Evolutionary conservation across 306 rosid genomes (phyloP).

Genomic region (Pyrus communis): DNA sequence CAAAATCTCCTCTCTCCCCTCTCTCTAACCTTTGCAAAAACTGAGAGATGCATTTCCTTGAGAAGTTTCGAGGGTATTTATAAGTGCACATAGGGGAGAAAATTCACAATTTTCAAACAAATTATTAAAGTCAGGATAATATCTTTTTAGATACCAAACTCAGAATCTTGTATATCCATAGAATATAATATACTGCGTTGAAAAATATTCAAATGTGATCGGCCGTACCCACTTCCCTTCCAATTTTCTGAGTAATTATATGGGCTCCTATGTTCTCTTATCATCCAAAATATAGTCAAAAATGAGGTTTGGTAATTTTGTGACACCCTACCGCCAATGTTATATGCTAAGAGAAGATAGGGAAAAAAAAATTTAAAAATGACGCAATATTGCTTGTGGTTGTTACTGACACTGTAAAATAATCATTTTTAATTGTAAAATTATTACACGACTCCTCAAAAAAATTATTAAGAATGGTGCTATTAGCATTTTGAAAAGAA

Average conservation of each 20-base stretch:
- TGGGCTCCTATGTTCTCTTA: not conserved
- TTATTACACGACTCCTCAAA: too few relatives aligned
- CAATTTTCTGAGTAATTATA: not conserved
- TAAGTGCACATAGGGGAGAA: not conserved
- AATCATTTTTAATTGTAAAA: too few relatives aligned
- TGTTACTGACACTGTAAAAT: too few relatives aligned
- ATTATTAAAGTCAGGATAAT: not conserved
- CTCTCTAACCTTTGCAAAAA: too few relatives aligned
- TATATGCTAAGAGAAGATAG: too few relatives aligned
- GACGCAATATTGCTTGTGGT: too few relatives aligned
- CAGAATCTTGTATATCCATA: too few relatives aligned
- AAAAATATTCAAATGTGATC: not conserved
- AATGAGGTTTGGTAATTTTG: too few relatives aligned
- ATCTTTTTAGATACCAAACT: not conserved
- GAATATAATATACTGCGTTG: not conserved
- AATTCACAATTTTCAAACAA: not conserved
- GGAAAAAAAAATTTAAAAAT: too few relatives aligned
- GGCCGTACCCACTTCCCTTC: not conserved
- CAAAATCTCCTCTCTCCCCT: not conserved
- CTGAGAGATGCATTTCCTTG: not conserved
- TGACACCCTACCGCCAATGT: too few relatives aligned
- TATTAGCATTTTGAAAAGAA: too few relatives aligned
- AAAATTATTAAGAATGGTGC: too few relatives aligned
- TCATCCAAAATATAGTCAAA: not conserved
- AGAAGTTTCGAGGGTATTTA: constrained; percentile 1